phyloP scores from a whole-genome alignment of 768 basidiomycete species.

The Dictyophora rubrovolvata region DNA sequence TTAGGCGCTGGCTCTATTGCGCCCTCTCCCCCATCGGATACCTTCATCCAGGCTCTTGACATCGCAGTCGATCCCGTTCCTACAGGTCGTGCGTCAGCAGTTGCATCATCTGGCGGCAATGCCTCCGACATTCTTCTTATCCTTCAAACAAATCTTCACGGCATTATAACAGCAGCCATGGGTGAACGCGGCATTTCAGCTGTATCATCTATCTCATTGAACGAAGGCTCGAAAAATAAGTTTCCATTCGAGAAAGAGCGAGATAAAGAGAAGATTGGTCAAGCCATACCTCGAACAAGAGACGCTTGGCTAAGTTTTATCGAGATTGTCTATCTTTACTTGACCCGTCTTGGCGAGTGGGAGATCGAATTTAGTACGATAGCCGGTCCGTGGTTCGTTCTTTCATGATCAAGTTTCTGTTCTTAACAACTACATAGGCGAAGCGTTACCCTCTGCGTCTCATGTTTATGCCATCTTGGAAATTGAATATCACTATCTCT shows the following conservation, averaged over 20 bases:
- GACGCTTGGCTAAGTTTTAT: background rate
- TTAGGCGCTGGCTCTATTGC: background rate
- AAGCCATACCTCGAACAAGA: background rate
- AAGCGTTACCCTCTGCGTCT: background rate
- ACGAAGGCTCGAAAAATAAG: background rate
- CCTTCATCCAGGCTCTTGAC: background rate
- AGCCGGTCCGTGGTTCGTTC: background rate
- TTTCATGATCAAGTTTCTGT: background rate
- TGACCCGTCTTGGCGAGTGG: slow-evolving; percentile 2
- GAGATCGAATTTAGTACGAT: slow-evolving; percentile 8
- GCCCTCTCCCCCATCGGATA: background rate
- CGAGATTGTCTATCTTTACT: background rate
- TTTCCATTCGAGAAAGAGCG: background rate
- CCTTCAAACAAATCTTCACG: slow-evolving; percentile 2
- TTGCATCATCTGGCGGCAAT: background rate
- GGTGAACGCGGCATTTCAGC: background rate
- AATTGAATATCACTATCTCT: slow-evolving; percentile 9
- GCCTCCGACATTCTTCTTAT: background rate
- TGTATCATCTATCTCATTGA: background rate
- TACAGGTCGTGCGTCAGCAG: background rate
- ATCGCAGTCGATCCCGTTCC: background rate
- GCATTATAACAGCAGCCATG: slow-evolving; percentile 1
- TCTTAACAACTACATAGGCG: background rate
- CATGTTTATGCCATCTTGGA: slow-evolving; percentile 1
- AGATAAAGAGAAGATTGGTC: background rate